Evolutionary conservation across 768 basidiomycete species (phyloP).

Genomic region (Boletus vermiculosoides): DNA sequence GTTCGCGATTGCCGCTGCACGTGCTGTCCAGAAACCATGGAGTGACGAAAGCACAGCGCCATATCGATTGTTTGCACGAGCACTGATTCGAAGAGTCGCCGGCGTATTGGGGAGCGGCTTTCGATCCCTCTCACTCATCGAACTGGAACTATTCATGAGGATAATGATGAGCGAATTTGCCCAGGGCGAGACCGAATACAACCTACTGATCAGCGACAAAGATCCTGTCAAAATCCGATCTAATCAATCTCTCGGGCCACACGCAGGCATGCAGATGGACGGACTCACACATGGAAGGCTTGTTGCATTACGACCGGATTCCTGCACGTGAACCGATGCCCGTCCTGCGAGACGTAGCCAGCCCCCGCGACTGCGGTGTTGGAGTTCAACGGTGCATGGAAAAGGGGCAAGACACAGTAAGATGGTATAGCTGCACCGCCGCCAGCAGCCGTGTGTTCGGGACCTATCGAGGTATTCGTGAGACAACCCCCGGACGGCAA

Average conservation of each 20-base stretch:
- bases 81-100: slow-evolving; percentile 36
- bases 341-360: slow-evolving; percentile 55
- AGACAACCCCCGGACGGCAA: background rate
- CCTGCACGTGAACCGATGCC: slow-evolving; percentile 52
- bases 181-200: background rate
- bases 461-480: slow-evolving; percentile 33
- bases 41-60: slow-evolving; percentile 60
- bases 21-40: slow-evolving; percentile 54
- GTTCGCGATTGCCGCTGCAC: slow-evolving; percentile 37
- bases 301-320: slow-evolving; percentile 53
- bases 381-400: slow-evolving; percentile 42
- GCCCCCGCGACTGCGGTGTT: slow-evolving; percentile 29
- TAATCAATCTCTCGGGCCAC: background rate
- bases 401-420: slow-evolving; percentile 52
- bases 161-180: background rate
- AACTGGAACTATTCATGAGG: slow-evolving; percentile 41
- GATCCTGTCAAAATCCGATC: slow-evolving; percentile 34
- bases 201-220: slow-evolving; percentile 52
- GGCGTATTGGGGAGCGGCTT: slow-evolving; percentile 47
- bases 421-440: slow-evolving; percentile 46
- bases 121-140: slow-evolving; percentile 45
- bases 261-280: background rate
- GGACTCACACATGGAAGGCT: slow-evolving; percentile 58
- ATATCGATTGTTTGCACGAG: slow-evolving; percentile 45
- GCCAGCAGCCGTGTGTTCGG: slow-evolving; percentile 46